Evolutionary conservation across 805 yeast species (phyloP), one percentile per base, ranked within the genome.

Genomic region (Candida anglica): DNA sequence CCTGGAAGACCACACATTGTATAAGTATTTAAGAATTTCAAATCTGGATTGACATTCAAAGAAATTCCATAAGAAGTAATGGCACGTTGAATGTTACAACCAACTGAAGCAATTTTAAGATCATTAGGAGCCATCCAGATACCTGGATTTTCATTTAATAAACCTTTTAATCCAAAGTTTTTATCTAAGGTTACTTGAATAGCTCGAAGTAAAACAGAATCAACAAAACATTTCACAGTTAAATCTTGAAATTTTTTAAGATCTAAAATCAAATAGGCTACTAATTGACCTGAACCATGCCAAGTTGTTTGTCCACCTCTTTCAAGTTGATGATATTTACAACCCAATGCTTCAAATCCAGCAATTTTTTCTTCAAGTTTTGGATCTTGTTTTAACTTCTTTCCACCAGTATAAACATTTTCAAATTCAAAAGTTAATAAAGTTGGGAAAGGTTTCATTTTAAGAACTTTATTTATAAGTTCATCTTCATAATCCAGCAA

Each of bases 251-350:
- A 83, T 20, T 73, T 69, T 42, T 72, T 70, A 34, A 93, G 63
- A 54, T 93, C 65, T 34, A 67, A 34, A 1, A 93, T 71, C 8
- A 93, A 80, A 51, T 91, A 93, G 4, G 86, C 77, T 2, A 89
- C 96, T 24, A 87, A 53, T 58, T 93, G 99, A 0, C 98, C 98
- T 1, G 93, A 84, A 0, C 98, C 98, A 61, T 93, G 99, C 68
- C 86, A 93, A 0, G 98, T 93, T 1, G 93, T 77, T 53, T 93
- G 95, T 0, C 99, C 99, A 11, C 99, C 99, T 41, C 99, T 67
- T 34, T 78, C 78, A 0, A 93, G 74, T 47, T 86, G 91, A n/a
- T 80, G 72, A 50, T 77, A 85, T 19, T 69, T 69, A 11, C 88
- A 81, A n/a, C 71, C 71, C 26, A 65, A 38, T 19, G 30, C 37